A percentile compares a stretch with the other conserved stretches of the same genome.
phyloP scores from a whole-genome alignment of 2,329 filamentous ascomycete species.

The Emericellopsis cladophorae region DNA sequence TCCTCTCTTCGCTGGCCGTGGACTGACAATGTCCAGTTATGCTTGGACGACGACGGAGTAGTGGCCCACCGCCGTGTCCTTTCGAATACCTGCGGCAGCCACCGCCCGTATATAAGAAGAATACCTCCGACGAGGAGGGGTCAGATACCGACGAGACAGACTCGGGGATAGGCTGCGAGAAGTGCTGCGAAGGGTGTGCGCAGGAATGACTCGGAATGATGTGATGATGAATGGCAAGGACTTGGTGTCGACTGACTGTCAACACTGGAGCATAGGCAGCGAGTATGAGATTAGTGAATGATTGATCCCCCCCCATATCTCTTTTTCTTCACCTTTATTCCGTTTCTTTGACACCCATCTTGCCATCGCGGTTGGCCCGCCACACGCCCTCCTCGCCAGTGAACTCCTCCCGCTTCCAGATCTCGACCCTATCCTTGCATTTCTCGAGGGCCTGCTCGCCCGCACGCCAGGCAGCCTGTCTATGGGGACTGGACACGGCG shows the following conservation, averaged over 20 bases:
- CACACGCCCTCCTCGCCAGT: constrained; percentile 65
- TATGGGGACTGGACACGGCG: constrained; percentile 71
- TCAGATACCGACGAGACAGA: background rate
- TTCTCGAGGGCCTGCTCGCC: constrained; percentile 82
- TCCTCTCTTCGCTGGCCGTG: background rate
- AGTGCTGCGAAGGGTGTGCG: background rate
- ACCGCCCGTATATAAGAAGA: constrained; percentile 19
- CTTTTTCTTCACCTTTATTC: constrained; percentile 20
- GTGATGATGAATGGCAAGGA: too few relatives aligned
- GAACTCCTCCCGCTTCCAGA: constrained; percentile 93
- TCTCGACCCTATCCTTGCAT: constrained; percentile 78
- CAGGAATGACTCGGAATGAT: background rate
- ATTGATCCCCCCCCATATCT: too few relatives aligned
- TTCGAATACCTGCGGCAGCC: constrained; percentile 23
- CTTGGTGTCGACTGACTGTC: too few relatives aligned
- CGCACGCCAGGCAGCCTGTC: constrained; percentile 73
- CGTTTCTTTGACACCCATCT: constrained; percentile 34
- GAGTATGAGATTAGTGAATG: background rate
- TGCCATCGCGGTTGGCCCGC: constrained; percentile 76
- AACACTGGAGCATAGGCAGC: constrained; percentile 5
- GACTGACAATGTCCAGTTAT: constrained; percentile 14
- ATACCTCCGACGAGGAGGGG: background rate
- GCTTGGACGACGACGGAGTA: constrained; percentile 13
- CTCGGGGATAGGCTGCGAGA: background rate
- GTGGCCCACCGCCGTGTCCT: constrained; percentile 20